Percentiles rank a stretch among this genome's conserved stretches.
phyloP scores from a whole-genome alignment of 1,284 basidiomycete species.

The Tilletiaria anomala region DNA sequence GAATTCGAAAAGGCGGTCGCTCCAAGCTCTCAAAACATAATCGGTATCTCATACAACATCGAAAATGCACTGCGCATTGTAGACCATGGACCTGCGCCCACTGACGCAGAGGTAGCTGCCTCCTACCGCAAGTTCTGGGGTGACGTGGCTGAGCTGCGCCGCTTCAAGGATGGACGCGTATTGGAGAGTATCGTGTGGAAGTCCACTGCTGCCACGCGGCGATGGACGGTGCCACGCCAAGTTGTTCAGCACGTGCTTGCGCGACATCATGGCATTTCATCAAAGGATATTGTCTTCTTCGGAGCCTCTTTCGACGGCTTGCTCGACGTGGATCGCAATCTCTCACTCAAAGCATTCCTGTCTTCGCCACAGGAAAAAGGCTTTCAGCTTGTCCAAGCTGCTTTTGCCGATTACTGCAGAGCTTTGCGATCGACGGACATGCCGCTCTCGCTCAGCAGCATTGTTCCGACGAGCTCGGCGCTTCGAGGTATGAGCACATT shows the following conservation, averaged over 20 bases:
- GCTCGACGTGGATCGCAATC: constrained; percentile 43
- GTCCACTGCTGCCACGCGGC: constrained; percentile 24
- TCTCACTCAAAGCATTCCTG: constrained; percentile 35
- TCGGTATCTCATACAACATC: constrained; percentile 18
- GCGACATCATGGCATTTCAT: constrained; percentile 56
- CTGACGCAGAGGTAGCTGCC: constrained; percentile 43
- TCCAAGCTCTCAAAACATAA: background rate
- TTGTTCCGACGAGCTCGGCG: constrained; percentile 52
- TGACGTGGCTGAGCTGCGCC: constrained; percentile 73
- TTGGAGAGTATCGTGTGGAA: constrained; percentile 85
- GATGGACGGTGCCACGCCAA: constrained; percentile 59
- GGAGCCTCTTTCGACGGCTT: constrained; percentile 55
- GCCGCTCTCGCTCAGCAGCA: constrained; percentile 63
- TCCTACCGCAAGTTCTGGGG: constrained; percentile 82
- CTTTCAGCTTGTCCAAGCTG: constrained; percentile 61
- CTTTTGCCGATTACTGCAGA: constrained; percentile 68
- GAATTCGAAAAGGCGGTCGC: background rate
- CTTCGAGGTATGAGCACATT: constrained; percentile 75
- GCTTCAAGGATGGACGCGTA: constrained; percentile 92
- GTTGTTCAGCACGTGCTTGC: constrained; percentile 62
- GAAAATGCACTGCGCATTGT: constrained; percentile 32
- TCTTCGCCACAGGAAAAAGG: constrained; percentile 36
- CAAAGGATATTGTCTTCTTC: constrained; percentile 44
- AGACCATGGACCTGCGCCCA: constrained; percentile 45
- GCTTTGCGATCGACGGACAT: constrained; percentile 62